phyloP scores from a whole-genome alignment of 2,329 filamentous ascomycete genomes.

The Leptodontidium sp. region DNA sequence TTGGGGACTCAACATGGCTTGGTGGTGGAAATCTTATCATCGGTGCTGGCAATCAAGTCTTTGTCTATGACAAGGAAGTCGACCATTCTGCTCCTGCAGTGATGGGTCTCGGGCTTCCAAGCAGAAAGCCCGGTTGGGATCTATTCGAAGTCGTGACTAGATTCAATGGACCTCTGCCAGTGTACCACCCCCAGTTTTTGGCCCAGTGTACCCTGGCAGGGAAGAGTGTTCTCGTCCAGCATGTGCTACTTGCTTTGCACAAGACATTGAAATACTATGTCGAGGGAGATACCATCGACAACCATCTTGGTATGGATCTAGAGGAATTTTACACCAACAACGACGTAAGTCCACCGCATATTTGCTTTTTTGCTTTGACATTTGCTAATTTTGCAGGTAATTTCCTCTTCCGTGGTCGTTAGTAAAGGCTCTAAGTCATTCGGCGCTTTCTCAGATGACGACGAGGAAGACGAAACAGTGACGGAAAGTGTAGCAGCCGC shows the following conservation, averaged over 20 bases:
- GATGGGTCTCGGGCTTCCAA: slow-evolving; percentile 39
- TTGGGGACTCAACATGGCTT: slow-evolving; percentile 93
- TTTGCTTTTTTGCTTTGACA: not conserved
- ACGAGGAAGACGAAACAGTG: slow-evolving; percentile 69
- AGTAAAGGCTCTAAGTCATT: slow-evolving; percentile 51
- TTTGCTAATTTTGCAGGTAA: slow-evolving; percentile 36
- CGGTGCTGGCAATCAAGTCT: slow-evolving; percentile 89
- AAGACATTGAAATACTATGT: slow-evolving; percentile 83
- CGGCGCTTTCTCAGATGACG: slow-evolving; percentile 56
- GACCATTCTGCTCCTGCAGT: slow-evolving; percentile 56
- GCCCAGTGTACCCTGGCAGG: slow-evolving; percentile 86
- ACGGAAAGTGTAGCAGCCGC: slow-evolving; percentile 73
- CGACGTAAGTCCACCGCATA: slow-evolving; percentile 38
- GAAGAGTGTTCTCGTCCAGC: slow-evolving; percentile 75
- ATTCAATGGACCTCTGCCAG: slow-evolving; percentile 85
- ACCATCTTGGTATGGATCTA: slow-evolving; percentile 73
- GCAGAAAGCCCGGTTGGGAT: slow-evolving; percentile 53
- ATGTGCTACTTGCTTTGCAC: slow-evolving; percentile 75
- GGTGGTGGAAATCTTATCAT: slow-evolving; percentile 85
- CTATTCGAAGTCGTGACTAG: slow-evolving; percentile 84
- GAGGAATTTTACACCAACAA: slow-evolving; percentile 62
- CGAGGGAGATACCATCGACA: slow-evolving; percentile 81
- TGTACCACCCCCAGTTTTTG: slow-evolving; percentile 92
- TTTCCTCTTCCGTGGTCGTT: slow-evolving; percentile 30
- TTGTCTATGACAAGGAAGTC: slow-evolving; percentile 82